Conservation (phyloP, 2,329 filamentous ascomycete species). For the Pseudogymnoascus sp. region DNA sequence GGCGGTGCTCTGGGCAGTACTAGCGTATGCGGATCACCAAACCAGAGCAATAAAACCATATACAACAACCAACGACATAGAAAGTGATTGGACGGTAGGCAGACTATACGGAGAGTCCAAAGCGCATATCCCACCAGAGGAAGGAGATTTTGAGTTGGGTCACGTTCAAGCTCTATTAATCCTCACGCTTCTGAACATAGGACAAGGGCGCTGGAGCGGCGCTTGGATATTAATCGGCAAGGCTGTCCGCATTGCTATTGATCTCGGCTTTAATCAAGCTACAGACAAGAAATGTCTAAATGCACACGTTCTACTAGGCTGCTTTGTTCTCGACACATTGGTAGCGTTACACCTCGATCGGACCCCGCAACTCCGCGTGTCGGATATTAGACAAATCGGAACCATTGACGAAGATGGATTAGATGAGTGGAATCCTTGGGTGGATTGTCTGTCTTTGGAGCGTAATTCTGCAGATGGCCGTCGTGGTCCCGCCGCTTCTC, state of each 20-base stretch:
- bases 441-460: conserved; percentile 38
- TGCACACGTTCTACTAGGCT: conserved; percentile 45
- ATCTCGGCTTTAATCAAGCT: conserved; percentile 32
- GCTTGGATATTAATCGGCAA: conserved; percentile 59
- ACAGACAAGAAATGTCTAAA: conserved; percentile 22
- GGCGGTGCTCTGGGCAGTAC: conserved; percentile 51
- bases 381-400: conserved; percentile 38
- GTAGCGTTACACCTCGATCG: conserved; percentile 44
- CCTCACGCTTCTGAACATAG: conserved; percentile 56
- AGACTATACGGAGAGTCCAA: conserved; percentile 44
- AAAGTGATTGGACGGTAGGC: conserved; percentile 24
- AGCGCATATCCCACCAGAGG: conserved; percentile 40
- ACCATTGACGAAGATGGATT: conserved; percentile 55
- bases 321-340: conserved; percentile 54
- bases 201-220: conserved; percentile 43
- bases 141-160: conserved; percentile 40
- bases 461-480: conserved; percentile 18
- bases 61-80: conserved; percentile 14
- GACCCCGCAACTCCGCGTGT: conserved; percentile 40
- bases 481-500: conserved; percentile 25
- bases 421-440: conserved; percentile 70
- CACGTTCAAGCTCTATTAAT: conserved; percentile 51
- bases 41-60: conserved; percentile 28
- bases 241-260: conserved; percentile 48
- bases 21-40: conserved; percentile 51